phyloP scores from a whole-genome alignment of 2,329 filamentous ascomycete species.

The Paramyrothecium sp. region DNA sequence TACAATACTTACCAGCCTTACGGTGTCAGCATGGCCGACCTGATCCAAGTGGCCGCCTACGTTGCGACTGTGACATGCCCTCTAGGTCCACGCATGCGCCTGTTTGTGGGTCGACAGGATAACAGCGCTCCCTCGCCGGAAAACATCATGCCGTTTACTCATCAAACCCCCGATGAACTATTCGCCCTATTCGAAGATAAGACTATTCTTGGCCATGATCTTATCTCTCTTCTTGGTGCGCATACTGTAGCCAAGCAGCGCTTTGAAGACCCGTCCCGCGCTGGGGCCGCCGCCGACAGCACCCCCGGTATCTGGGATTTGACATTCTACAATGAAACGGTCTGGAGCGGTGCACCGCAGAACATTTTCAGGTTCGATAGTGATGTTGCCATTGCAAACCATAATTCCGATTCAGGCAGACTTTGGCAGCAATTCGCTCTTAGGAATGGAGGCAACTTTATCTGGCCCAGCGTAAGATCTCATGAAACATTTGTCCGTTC shows the following conservation, averaged over 20 bases:
- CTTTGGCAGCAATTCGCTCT: background rate
- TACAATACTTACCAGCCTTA: constrained; percentile 31
- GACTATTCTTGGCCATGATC: constrained; percentile 45
- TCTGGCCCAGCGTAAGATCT: background rate
- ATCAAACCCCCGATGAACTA: constrained; percentile 36
- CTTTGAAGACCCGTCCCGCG: constrained; percentile 33
- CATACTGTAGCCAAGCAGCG: constrained; percentile 46
- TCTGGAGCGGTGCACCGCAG: background rate
- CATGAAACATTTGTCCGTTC: background rate
- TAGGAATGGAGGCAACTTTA: background rate
- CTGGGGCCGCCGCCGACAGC: constrained; percentile 42
- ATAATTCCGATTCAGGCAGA: background rate
- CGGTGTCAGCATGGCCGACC: constrained; percentile 46
- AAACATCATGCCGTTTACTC: constrained; percentile 38
- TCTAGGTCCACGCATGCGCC: constrained; percentile 35
- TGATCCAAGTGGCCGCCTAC: constrained; percentile 47
- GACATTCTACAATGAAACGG: constrained; percentile 39
- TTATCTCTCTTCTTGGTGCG: constrained; percentile 50
- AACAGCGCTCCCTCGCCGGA: constrained; percentile 31
- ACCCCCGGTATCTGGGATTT: constrained; percentile 49
- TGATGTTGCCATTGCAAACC: background rate
- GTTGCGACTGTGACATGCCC: constrained; percentile 33
- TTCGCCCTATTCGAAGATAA: constrained; percentile 45
- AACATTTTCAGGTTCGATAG: background rate
- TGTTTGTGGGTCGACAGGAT: constrained; percentile 47